These are phyloP conservation scores for Nothophoma quercina DNA, from an alignment of 2,329 filamentous ascomycete genomes.

Conservation along the genomic window DNA sequence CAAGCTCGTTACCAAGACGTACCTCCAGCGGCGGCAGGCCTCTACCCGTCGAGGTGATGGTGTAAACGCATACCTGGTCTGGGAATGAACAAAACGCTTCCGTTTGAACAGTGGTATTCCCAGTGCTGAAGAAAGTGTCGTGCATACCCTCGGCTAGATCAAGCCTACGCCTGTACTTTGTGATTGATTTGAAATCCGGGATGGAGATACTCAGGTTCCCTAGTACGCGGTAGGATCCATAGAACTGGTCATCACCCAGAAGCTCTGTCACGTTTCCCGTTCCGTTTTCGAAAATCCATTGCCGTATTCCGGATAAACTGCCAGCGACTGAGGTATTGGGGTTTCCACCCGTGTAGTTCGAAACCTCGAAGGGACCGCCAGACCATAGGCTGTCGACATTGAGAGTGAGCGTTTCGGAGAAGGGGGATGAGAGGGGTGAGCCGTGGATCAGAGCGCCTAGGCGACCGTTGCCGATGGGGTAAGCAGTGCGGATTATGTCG, in stretches of 20 bases:
- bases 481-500: constrained; percentile 42
- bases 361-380: constrained; percentile 58
- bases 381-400: constrained; percentile 62
- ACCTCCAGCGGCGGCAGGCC: constrained; percentile 53
- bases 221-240: constrained; percentile 58
- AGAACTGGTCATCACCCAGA: constrained; percentile 50
- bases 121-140: constrained; percentile 41
- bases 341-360: constrained; percentile 58
- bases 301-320: constrained; percentile 52
- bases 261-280: constrained; percentile 54
- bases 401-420: constrained; percentile 53
- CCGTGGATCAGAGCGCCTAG: constrained; percentile 58
- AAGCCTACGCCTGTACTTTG: constrained; percentile 52
- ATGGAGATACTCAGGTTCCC: constrained; percentile 57
- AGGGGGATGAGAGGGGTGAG: constrained; percentile 48
- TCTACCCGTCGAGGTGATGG: constrained; percentile 38
- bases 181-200: constrained; percentile 22
- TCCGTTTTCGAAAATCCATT: constrained; percentile 58
- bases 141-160: constrained; percentile 55
- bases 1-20: constrained; percentile 53
- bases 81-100: constrained; percentile 56
- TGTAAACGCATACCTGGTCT: constrained; percentile 53
- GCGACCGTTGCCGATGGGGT: constrained; percentile 60
- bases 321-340: constrained; percentile 46
- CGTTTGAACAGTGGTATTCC: constrained; percentile 43